Conservation (phyloP, 306 rosid species). For the Cicer cuneatum region DNA sequence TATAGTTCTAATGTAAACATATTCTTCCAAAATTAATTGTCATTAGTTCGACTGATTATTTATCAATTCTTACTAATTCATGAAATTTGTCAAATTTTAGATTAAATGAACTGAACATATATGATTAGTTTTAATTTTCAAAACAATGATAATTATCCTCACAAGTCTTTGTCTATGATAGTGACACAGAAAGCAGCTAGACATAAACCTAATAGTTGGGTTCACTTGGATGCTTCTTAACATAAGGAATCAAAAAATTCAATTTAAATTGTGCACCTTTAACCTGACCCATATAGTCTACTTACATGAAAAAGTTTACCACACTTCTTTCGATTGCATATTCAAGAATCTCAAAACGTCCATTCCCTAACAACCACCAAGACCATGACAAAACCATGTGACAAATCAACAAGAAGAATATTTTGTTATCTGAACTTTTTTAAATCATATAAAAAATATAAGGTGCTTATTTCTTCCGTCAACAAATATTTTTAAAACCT, state of each 20-base stretch:
- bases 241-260: conserved; percentile 18
- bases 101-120: too few species aligned
- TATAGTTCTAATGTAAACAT: too few species aligned
- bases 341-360: conserved; percentile 49
- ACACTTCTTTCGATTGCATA: conserved; percentile 44
- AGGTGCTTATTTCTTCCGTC: too few species aligned
- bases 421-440: not conserved
- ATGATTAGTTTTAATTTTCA: too few species aligned
- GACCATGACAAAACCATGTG: conserved; percentile 29
- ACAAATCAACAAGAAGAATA: conserved; percentile 9
- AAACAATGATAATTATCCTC: not conserved
- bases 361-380: conserved; percentile 2
- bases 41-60: too few species aligned
- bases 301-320: conserved; percentile 33
- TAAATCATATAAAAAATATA: not conserved
- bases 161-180: conserved; percentile 4
- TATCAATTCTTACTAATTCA: too few species aligned
- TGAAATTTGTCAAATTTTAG: too few species aligned
- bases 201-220: conserved; percentile 21
- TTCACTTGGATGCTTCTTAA: conserved; percentile 17
- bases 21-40: too few species aligned
- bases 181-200: conserved; percentile 33
- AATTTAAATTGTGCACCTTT: conserved; percentile 45
- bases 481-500: too few species aligned
- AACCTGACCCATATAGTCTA: not conserved